A percentile compares a stretch with the other conserved stretches of the same genome.
Evolutionary conservation across 2,329 filamentous ascomycete species (phyloP).

Genomic region (Cladophialophora psammophila): DNA sequence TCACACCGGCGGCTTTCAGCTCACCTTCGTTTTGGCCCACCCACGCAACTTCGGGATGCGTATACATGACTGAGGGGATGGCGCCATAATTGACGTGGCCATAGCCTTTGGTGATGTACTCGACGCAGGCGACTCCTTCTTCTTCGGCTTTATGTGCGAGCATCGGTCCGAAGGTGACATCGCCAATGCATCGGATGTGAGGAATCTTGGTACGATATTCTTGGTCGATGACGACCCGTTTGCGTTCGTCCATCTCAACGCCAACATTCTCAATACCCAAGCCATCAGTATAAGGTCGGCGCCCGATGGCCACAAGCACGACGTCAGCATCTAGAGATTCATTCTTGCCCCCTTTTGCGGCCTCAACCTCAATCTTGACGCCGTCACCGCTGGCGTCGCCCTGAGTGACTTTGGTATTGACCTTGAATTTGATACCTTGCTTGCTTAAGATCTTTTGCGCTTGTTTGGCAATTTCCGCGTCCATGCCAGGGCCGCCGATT

Average conservation of each 20-base stretch:
- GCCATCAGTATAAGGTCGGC: conserved; percentile 89
- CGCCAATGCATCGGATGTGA: conserved; percentile 95
- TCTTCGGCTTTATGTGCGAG: conserved; percentile 99
- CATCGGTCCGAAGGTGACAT: conserved; percentile 98
- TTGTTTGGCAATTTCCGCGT: conserved; percentile 87
- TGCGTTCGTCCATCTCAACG: conserved; percentile 88
- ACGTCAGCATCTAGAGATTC: conserved; percentile 93
- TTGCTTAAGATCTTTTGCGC: conserved; percentile 92
- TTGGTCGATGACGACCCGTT: conserved; percentile 94
- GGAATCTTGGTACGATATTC: conserved; percentile 98
- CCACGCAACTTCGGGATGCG: conserved; percentile 97
- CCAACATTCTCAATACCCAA: conserved; percentile 94
- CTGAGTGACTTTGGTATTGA: conserved; percentile 90
- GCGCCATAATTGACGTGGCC: conserved; percentile 98
- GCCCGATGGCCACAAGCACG: conserved; percentile 94
- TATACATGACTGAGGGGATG: conserved; percentile 99
- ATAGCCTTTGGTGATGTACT: conserved; percentile 97
- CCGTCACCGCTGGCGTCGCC: conserved; percentile 81
- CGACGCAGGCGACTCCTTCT: conserved; percentile 90
- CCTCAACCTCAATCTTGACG: conserved; percentile 84
- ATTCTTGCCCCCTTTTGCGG: conserved; percentile 94
- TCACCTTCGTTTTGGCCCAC: conserved; percentile 98
- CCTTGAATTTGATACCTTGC: conserved; percentile 98
- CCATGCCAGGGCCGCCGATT: conserved; percentile 98
- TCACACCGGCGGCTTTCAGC: conserved; percentile 84